Percentiles rank a stretch among this genome's conserved stretches.
Evolutionary conservation across 257 asterid genomes (phyloP).

Genomic region (Vinca minor): DNA sequence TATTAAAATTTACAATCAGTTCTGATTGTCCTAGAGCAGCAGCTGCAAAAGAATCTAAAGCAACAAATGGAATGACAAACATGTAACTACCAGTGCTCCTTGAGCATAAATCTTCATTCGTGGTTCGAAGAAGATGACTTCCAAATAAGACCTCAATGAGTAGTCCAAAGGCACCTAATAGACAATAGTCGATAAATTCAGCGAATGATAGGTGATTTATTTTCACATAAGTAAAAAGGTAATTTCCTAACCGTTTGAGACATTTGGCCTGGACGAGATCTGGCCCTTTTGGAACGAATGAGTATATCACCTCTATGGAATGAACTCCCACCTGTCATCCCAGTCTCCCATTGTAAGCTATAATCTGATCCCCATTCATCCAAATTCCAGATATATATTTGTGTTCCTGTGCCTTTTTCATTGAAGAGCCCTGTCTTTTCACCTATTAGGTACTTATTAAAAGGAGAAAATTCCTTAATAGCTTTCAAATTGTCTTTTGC

Average conservation of each 20-base stretch:
- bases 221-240: conserved; percentile 5
- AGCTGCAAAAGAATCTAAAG: not conserved
- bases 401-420: conserved; percentile 63
- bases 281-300: conserved; percentile 50
- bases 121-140: conserved; percentile 74
- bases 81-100: conserved; percentile 47
- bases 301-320: conserved; percentile 62
- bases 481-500: conserved; percentile 55
- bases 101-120: conserved; percentile 73
- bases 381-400: conserved; percentile 67
- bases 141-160: conserved; percentile 62
- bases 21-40: conserved; percentile 1
- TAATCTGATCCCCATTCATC: conserved; percentile 70
- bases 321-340: conserved; percentile 60
- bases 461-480: conserved; percentile 60
- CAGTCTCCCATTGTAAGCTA: conserved; percentile 53
- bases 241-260: conserved; percentile 29
- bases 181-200: conserved; percentile 4
- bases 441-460: conserved; percentile 69
- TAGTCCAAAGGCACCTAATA: conserved; percentile 73
- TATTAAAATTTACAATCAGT: conserved; percentile 7
- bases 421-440: conserved; percentile 51
- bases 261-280: conserved; percentile 84
- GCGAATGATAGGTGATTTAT: not conserved
- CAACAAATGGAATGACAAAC: not conserved